These are phyloP conservation scores for Coleophoma eucalyptorum DNA, from an alignment of 2,329 filamentous ascomycete species.

Conservation along the genomic window DNA sequence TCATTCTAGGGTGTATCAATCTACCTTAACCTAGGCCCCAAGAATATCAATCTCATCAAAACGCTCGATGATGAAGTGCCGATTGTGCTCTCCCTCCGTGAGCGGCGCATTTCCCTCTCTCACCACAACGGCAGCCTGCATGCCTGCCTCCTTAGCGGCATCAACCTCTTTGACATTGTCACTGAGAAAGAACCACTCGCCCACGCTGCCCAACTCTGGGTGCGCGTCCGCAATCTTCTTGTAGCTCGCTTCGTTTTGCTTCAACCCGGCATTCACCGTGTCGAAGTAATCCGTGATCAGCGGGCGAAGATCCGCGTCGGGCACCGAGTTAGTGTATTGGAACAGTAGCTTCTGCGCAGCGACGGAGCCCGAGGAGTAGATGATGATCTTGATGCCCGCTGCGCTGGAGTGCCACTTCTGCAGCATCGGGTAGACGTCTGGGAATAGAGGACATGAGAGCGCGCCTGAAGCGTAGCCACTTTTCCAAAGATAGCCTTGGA, in stretches of 20 bases:
- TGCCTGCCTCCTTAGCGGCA: constrained; percentile 58
- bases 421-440: constrained; percentile 66
- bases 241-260: constrained; percentile 67
- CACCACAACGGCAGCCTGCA: constrained; percentile 57
- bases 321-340: constrained; percentile 51
- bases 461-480: constrained; percentile 67
- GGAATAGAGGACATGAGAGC: constrained; percentile 69
- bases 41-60: constrained; percentile 19
- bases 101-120: constrained; percentile 70
- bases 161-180: constrained; percentile 71
- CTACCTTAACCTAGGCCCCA: constrained; percentile 1
- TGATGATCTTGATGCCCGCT: constrained; percentile 55
- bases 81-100: constrained; percentile 38
- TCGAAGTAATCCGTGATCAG: constrained; percentile 70
- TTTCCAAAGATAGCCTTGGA: constrained; percentile 78
- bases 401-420: constrained; percentile 47
- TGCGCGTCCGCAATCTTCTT: constrained; percentile 22
- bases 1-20: no score
- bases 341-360: constrained; percentile 79
- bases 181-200: constrained; percentile 72
- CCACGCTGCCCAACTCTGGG: constrained; percentile 37
- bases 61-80: constrained; percentile 18
- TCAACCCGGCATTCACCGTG: constrained; percentile 75
- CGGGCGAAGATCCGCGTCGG: constrained; percentile 50
- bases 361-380: constrained; percentile 80